Percentiles rank a stretch among this genome's conserved stretches.
Conservation (phyloP, 306 rosid genomes). For the Corylus heterophylla region DNA sequence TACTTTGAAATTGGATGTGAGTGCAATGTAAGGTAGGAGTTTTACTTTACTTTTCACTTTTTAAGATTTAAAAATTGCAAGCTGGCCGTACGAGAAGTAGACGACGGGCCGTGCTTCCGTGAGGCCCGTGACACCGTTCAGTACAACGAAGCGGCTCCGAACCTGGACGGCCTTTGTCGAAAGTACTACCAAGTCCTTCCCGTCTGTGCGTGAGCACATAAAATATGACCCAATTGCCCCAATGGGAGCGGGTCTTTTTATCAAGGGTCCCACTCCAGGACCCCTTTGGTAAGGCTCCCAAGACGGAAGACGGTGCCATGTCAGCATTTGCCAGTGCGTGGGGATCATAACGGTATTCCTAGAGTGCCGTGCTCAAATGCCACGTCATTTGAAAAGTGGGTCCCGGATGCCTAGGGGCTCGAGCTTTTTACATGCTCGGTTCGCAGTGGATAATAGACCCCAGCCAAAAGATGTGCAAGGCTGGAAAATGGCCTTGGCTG, state of each 20-base stretch:
- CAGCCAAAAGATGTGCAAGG: not conserved
- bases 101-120: conserved; percentile 13
- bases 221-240: not conserved
- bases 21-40: not conserved
- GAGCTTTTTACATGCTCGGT: conserved; percentile 1
- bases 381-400: conserved; percentile 12
- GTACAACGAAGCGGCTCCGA: conserved; percentile 39
- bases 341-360: conserved; percentile 10
- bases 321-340: conserved; percentile 22
- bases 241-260: too few species aligned
- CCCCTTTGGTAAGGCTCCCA: not conserved
- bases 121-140: conserved; percentile 30
- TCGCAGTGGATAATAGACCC: not conserved
- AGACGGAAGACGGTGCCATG: conserved; percentile 15
- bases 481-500: not conserved
- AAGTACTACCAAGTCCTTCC: not conserved
- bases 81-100: conserved; percentile 35
- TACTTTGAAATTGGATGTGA: not conserved
- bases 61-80: not conserved
- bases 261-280: not conserved
- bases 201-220: not conserved
- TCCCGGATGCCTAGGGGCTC: not conserved
- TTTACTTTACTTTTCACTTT: not conserved
- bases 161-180: not conserved
- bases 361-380: conserved; percentile 3